phyloP scores from a whole-genome alignment of 257 asterid genomes.

The Handroanthus guayacan region DNA sequence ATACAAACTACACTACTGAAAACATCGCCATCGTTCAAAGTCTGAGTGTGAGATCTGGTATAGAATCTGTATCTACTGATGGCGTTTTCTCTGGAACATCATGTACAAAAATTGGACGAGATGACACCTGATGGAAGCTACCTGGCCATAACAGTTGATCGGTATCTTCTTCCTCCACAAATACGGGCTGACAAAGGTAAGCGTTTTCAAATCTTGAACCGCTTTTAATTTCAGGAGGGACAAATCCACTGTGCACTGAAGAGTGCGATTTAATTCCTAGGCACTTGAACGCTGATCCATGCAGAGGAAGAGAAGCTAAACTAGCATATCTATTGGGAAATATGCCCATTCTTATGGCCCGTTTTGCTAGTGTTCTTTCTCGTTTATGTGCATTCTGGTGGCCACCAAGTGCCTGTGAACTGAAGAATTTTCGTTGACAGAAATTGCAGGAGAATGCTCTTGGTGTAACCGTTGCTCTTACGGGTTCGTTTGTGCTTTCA shows the following conservation, averaged over 20 bases:
- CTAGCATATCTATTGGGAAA: constrained; percentile 45
- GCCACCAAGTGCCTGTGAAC: constrained; percentile 62
- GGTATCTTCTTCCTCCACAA: constrained; percentile 44
- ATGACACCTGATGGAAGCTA: constrained; percentile 50
- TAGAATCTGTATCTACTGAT: constrained; percentile 34
- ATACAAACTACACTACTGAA: background rate
- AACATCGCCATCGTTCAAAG: constrained; percentile 38
- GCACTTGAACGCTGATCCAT: constrained; percentile 60
- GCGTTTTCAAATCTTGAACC: constrained; percentile 46
- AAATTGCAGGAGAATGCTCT: constrained; percentile 59
- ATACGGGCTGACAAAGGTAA: constrained; percentile 49
- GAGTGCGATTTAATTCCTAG: constrained; percentile 65
- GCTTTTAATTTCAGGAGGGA: constrained; percentile 41
- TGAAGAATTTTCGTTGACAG: constrained; percentile 55
- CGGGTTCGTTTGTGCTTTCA: constrained; percentile 54
- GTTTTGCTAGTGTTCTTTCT: constrained; percentile 49
- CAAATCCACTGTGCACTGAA: constrained; percentile 47
- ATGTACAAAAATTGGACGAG: constrained; percentile 37
- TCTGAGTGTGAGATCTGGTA: constrained; percentile 66
- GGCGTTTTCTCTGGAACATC: constrained; percentile 38
- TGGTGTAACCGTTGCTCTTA: constrained; percentile 35
- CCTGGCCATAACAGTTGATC: constrained; percentile 65
- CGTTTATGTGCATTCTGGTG: constrained; percentile 60
- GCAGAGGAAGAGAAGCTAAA: constrained; percentile 54
- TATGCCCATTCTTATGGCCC: constrained; percentile 58